Evolutionary conservation across 2,329 filamentous ascomycete species (phyloP).

Genomic region (Trichoderma semiorbis): DNA sequence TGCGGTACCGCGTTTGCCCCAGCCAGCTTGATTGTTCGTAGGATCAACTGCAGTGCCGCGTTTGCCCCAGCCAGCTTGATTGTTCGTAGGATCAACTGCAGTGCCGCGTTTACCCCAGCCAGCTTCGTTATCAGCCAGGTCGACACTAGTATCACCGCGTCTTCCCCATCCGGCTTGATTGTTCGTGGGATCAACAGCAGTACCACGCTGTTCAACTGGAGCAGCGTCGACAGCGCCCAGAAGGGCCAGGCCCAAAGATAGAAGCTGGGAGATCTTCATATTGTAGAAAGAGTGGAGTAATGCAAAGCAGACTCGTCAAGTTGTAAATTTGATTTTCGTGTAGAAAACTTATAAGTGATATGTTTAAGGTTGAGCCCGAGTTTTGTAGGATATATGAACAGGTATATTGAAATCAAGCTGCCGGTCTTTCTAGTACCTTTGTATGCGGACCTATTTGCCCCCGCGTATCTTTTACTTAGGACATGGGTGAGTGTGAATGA

Average conservation of each 20-base stretch:
- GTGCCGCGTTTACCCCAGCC: not conserved
- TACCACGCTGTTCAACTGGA: not conserved
- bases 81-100: not conserved
- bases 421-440: not conserved
- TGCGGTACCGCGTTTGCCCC: not conserved
- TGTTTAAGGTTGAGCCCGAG: not conserved
- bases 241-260: not conserved
- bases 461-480: not conserved
- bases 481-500: not conserved
- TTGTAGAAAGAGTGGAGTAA: not conserved
- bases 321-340: not conserved
- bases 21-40: not conserved
- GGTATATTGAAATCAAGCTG: not conserved
- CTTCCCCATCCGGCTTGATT: slow-evolving; percentile 1
- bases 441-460: not conserved
- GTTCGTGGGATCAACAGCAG: not conserved
- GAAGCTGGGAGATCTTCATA: slow-evolving; percentile 1
- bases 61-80: too few relatives aligned
- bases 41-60: not conserved
- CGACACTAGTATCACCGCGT: not conserved
- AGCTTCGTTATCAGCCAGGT: not conserved
- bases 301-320: not conserved
- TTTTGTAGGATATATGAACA: not conserved
- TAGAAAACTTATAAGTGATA: too few relatives aligned
- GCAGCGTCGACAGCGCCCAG: slow-evolving; percentile 6